Evolutionary conservation across 1,284 basidiomycete species (phyloP), one percentile per base, ranked within the genome.

Genomic region (Inonotus hispidus): DNA sequence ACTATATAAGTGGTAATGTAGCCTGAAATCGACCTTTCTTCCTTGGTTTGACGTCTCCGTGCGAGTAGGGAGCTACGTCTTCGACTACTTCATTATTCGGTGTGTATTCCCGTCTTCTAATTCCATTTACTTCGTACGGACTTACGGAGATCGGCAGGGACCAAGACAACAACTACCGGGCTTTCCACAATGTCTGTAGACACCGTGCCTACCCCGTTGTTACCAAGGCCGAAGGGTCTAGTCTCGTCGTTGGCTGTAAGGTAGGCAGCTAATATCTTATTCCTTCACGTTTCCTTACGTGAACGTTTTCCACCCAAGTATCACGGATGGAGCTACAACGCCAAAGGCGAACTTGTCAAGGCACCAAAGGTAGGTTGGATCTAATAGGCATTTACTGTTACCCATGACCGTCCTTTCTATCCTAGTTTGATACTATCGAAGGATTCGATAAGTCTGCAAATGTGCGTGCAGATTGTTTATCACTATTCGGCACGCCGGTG

Each of bases 311-410:
- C 16, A n/a, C 1, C 11, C 16, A 19, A 64, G 59, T 70, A 68
- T 58, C 68, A 68, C 54, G 66, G 68, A 5, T 70, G 68, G 68
- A 68, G 67, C 37, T 70, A 70, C 60, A 63, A 66, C 47, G 54
- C 64, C n/a, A 65, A 64, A 45, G 68, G 68, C 11, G 63, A 64
- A 11, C 64, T 70, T 14, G 64, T 66, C 45, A 69, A 68, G 53
- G 68, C 69, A 13, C 68, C 69, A 1, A 64, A 64, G 63, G 63
- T 61, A 46, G 8, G 23, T 47, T 25, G 14, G 29, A 21, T 29
- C 19, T 11, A 49, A 23, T 25, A 25, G 19, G 16, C 7, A 43
- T 5, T 6, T 43, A 43, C 49, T 49, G n/a, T 11, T 37, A 19
- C n/a, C 2, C 21, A 50, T 38, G 11, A 39, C 45, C 11, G 21